phyloP scores from a whole-genome alignment of 225 moss, liverwort and hornwort genomes.

The Marchantia polymorpha region DNA sequence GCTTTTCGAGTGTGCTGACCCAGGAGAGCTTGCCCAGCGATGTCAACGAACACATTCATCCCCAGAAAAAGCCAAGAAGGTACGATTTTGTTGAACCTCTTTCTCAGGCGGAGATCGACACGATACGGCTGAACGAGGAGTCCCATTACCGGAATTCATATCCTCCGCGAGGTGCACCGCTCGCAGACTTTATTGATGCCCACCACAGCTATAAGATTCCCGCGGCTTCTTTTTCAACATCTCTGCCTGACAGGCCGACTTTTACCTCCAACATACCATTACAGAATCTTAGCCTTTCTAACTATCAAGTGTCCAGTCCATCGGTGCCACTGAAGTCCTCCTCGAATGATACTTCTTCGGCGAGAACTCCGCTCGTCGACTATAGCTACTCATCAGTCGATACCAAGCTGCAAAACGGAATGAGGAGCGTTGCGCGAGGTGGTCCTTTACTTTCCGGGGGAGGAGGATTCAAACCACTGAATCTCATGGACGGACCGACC shows the following conservation, averaged over 20 bases:
- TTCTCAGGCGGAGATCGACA: conserved; percentile 12
- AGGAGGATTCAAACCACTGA: conserved; percentile 16
- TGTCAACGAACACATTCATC: conserved; percentile 32
- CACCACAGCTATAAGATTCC: conserved; percentile 16
- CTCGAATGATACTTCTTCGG: conserved; percentile 20
- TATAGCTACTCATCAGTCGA: conserved; percentile 22
- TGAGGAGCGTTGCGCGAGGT: neutral
- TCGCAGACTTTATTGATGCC: conserved; percentile 31
- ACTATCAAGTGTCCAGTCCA: conserved; percentile 26
- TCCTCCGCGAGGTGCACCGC: conserved; percentile 20
- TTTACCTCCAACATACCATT: conserved; percentile 19
- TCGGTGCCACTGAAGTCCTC: conserved; percentile 24
- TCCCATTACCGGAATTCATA: conserved; percentile 25
- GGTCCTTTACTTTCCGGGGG: conserved; percentile 21
- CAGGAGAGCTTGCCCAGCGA: conserved; percentile 20
- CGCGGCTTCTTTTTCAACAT: conserved; percentile 24
- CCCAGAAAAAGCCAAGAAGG: conserved; percentile 35
- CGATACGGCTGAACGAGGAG: conserved; percentile 15
- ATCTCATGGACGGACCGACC: conserved; percentile 29
- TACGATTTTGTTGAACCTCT: conserved; percentile 32
- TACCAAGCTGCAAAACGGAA: conserved; percentile 20
- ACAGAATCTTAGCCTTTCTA: conserved; percentile 30
- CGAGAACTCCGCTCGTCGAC: conserved; percentile 26
- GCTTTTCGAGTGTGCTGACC: conserved; percentile 27
- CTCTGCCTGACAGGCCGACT: conserved; percentile 23